Base-by-base conservation (phyloP, 306 rosid genomes). In the Pyrus betulifolia region DNA sequence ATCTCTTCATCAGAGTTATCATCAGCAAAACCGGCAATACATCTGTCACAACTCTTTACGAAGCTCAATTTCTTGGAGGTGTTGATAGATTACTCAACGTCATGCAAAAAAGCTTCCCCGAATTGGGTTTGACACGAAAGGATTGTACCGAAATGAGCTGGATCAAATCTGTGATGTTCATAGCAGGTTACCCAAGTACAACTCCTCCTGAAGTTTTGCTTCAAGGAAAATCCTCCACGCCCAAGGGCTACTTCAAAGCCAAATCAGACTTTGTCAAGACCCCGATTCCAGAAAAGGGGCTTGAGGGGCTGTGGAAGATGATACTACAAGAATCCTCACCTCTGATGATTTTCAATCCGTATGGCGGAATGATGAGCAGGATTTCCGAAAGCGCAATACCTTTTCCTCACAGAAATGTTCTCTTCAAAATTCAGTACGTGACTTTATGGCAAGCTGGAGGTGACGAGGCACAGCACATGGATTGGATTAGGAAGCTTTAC, bases 181-280 rank as follows among this genome's bases (percentile, higher is more conserved):
- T 90, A 67, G 91, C 90, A 31, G 90, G 91, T 3, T 89, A 21
- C 51, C 90, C 96, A 15, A 87, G 51, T 40, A 90, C 87, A 3
- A 88, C 92, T 3, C 86, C 84, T 0, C 75, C 85, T 0, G 93
- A 91, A 74, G 85, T 87, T 46, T 82, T 91, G 1, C 97, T 91
- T 38, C 45, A 91, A 40, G 91, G 92, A 1, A 89, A 87, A 42
- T 42, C 45, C 67, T 75, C 98, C 31, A 81, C 88, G 1, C 89
- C 82, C 88, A 89, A 88, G 82, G 85, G 73, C 73, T 87, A 68
- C 82, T 91, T 93, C 97, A 93, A 91, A 59, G 97, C 98, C 30
- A 93, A 93, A 69, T 88, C 97, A 61, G 98, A 93, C 64, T 93
- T 86, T 13, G 93, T 91, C 8, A 86, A 76, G 17, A 85, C 79